These are phyloP conservation scores for Chamaecyparis obtusa DNA, from an alignment of 75 land plant species.

Conservation along the genomic window DNA sequence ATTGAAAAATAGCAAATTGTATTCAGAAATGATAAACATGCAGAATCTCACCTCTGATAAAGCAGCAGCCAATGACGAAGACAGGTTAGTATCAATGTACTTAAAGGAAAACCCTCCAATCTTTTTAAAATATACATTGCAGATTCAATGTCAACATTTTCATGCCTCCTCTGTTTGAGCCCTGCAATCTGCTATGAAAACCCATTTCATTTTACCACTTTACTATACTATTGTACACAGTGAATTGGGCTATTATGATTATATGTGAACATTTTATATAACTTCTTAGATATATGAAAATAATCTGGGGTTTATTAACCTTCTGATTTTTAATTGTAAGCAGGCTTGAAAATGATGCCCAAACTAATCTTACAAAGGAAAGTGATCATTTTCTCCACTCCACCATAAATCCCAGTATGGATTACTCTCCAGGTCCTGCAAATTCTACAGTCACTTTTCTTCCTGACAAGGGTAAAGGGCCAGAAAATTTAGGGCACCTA, in stretches of 20 bases:
- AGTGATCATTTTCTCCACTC: constrained; percentile 1
- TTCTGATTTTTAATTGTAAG: not conserved
- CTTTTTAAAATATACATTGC: too few relatives aligned
- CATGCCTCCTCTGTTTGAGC: too few relatives aligned
- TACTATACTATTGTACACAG: too few relatives aligned
- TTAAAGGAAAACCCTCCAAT: not conserved
- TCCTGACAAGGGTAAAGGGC: not conserved
- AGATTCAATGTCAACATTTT: not conserved
- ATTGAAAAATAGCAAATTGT: constrained; percentile 30
- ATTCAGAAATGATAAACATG: constrained; percentile 27
- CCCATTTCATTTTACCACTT: too few relatives aligned
- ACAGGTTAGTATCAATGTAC: not conserved
- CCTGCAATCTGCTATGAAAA: too few relatives aligned
- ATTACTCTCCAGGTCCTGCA: not conserved
- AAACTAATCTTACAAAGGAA: not conserved
- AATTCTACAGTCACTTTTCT: too few relatives aligned
- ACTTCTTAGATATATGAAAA: not conserved
- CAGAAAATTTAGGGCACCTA: not conserved
- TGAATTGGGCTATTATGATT: not conserved
- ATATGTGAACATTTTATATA: too few relatives aligned
- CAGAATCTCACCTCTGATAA: constrained; percentile 20
- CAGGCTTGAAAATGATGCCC: not conserved
- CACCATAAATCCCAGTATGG: not conserved
- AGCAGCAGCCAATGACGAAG: not conserved
- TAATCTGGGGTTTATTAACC: not conserved